Percentiles rank a stretch among this genome's conserved stretches.
These are phyloP conservation scores for Aspergillus biplanus DNA, from an alignment of 495 filamentous ascomycete genomes.

Conservation along the genomic window DNA sequence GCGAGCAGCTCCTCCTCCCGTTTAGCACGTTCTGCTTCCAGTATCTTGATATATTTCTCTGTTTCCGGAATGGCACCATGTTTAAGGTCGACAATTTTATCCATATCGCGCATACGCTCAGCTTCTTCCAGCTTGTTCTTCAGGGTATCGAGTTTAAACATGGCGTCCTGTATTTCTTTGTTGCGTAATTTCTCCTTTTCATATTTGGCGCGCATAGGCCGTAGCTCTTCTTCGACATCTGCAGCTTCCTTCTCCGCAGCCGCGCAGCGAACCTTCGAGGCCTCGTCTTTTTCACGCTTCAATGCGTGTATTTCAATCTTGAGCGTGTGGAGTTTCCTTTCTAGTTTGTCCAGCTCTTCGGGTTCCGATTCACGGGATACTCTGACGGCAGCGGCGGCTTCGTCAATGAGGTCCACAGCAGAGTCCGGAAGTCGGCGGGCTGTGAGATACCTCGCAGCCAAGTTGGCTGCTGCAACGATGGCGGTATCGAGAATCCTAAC, in stretches of 20 bases:
- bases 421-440: constrained; percentile 90
- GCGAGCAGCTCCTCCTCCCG: constrained; percentile 84
- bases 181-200: constrained; percentile 86
- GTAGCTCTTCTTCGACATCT: constrained; percentile 88
- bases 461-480: constrained; percentile 85
- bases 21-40: constrained; percentile 78
- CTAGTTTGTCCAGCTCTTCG: constrained; percentile 89
- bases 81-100: constrained; percentile 84
- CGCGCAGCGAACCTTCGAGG: constrained; percentile 77
- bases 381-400: constrained; percentile 91
- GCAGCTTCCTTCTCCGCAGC: constrained; percentile 86
- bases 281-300: constrained; percentile 91
- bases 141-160: constrained; percentile 87
- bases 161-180: constrained; percentile 92
- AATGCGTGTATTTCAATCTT: constrained; percentile 96
- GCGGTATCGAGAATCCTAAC: constrained; percentile 93
- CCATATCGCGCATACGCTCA: constrained; percentile 78
- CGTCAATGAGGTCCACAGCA: constrained; percentile 93
- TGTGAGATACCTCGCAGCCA: constrained; percentile 91
- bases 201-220: constrained; percentile 92
- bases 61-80: constrained; percentile 98
- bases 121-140: constrained; percentile 92
- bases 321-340: constrained; percentile 83
- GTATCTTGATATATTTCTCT: constrained; percentile 71
- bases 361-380: constrained; percentile 95